Evolutionary conservation across 2,329 filamentous ascomycete species (phyloP).

Genomic region (Aotearoamyces nothofagi): DNA sequence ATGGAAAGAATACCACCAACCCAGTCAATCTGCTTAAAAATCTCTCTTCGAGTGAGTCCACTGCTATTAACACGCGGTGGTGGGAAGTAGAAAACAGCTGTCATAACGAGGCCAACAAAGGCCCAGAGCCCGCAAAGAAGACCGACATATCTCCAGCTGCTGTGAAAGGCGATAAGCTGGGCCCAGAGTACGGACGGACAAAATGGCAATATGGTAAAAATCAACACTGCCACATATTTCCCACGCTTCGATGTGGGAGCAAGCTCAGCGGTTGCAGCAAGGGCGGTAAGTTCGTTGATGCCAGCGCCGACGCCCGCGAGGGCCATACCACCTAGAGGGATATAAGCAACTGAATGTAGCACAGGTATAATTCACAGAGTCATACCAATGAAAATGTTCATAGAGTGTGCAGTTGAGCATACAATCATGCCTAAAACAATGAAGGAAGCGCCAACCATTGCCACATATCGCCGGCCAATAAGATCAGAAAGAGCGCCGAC

Average conservation of each 20-base stretch:
- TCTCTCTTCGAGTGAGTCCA: constrained; percentile 21
- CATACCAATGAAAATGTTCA: constrained; percentile 41
- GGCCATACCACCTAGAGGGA: constrained; percentile 28
- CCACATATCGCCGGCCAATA: constrained; percentile 7
- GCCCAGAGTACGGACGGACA: constrained; percentile 44
- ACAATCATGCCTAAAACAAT: constrained; percentile 7
- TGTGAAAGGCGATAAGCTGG: constrained; percentile 34
- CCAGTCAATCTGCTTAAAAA: constrained; percentile 31
- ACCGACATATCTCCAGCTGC: constrained; percentile 37
- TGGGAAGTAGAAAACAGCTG: constrained; percentile 35
- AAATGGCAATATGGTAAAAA: constrained; percentile 46
- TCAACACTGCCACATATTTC: constrained; percentile 41
- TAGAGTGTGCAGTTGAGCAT: constrained; percentile 7
- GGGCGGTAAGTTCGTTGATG: constrained; percentile 51
- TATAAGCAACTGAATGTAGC: neutral
- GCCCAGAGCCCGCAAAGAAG: constrained; percentile 35
- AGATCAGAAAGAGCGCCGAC: constrained; percentile 10
- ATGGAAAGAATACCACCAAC: constrained; percentile 34
- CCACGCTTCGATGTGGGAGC: constrained; percentile 48
- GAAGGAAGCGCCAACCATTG: constrained; percentile 5
- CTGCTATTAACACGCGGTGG: constrained; percentile 28
- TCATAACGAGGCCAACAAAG: constrained; percentile 33
- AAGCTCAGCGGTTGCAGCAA: constrained; percentile 53
- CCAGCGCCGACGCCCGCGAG: constrained; percentile 51
- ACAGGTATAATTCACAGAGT: constrained; percentile 1